A percentile compares a stretch with the other conserved stretches of the same genome.
These are phyloP conservation scores for Coemansia sp. DNA, from an alignment of 192 early-diverging fungal genomes.

Conservation along the genomic window DNA sequence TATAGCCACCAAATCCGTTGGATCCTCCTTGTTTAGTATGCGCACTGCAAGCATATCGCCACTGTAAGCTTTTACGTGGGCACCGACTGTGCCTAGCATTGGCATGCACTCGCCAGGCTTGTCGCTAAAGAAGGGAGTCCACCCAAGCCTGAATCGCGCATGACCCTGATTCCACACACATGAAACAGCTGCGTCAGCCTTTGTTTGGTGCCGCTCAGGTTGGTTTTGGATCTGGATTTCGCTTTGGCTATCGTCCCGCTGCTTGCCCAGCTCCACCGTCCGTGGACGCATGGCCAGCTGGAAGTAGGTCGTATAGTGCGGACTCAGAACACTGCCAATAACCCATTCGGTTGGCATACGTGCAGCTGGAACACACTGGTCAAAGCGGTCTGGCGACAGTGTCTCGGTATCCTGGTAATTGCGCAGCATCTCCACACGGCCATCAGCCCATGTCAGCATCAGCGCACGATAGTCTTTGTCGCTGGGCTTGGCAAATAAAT, in stretches of 20 bases:
- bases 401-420: constrained; percentile 33
- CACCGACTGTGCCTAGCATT: background rate
- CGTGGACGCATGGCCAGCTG: constrained; percentile 40
- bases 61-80: constrained; percentile 43
- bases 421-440: constrained; percentile 49
- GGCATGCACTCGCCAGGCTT: constrained; percentile 3
- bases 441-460: constrained; percentile 52
- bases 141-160: constrained; percentile 44
- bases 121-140: constrained; percentile 51
- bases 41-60: constrained; percentile 52
- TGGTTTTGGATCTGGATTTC: background rate
- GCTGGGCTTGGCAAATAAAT: constrained; percentile 47
- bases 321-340: constrained; percentile 45
- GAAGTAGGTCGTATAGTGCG: constrained; percentile 48
- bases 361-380: constrained; percentile 32
- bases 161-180: constrained; percentile 48
- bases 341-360: constrained; percentile 24
- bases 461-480: constrained; percentile 52
- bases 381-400: constrained; percentile 21
- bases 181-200: constrained; percentile 17
- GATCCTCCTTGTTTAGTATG: constrained; percentile 50
- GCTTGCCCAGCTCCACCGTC: constrained; percentile 32
- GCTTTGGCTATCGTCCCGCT: background rate
- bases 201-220: background rate
- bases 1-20: constrained; percentile 48